phyloP scores from a whole-genome alignment of 106 monocot species.

The Dioscorea dumetorum region DNA sequence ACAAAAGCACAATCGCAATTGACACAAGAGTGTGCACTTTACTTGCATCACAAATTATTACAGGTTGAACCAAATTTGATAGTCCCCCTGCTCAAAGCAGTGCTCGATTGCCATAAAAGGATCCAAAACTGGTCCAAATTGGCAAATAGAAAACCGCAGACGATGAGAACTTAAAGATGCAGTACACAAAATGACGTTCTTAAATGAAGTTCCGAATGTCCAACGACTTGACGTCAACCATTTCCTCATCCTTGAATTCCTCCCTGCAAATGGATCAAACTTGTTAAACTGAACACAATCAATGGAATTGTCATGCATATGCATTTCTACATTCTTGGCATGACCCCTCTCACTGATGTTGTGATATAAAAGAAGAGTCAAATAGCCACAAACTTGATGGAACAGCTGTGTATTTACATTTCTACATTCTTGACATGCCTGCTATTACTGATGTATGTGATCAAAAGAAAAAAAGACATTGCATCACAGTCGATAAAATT shows the following conservation, averaged over 20 bases:
- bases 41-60: conserved; percentile 1
- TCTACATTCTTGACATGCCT: too few relatives aligned
- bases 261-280: conserved; percentile 36
- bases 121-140: neutral
- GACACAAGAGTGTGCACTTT: neutral
- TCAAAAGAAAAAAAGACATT: too few relatives aligned
- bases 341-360: neutral
- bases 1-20: neutral
- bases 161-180: neutral
- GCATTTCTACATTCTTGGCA: neutral
- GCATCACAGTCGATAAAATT: too few relatives aligned
- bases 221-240: conserved; percentile 63
- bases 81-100: neutral
- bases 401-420: neutral
- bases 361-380: neutral
- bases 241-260: conserved; percentile 91
- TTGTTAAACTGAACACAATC: neutral
- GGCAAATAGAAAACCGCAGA: neutral
- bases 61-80: conserved; percentile 6
- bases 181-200: neutral
- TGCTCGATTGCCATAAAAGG: neutral
- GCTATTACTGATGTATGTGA: too few relatives aligned
- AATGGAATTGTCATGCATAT: neutral
- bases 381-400: neutral
- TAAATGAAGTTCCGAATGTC: conserved; percentile 85